phyloP scores from a whole-genome alignment of 345 rosid genomes.

The Heritiera littoralis region DNA sequence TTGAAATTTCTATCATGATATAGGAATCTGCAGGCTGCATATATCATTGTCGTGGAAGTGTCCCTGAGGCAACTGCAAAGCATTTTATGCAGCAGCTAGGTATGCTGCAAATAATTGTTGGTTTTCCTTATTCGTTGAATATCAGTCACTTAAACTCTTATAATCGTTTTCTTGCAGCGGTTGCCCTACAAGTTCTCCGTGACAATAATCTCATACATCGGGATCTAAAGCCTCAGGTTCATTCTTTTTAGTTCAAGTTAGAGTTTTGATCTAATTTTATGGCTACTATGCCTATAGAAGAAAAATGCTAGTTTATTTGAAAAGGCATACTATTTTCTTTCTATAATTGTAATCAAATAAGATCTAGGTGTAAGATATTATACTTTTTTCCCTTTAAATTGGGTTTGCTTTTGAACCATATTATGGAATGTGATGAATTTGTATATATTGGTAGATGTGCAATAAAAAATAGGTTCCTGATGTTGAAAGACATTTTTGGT shows the following conservation, averaged over 20 bases:
- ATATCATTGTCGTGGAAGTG: too few species aligned
- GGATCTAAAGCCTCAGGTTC: slow-evolving; percentile 95
- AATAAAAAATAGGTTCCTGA: neutral
- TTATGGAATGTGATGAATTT: slow-evolving; percentile 11
- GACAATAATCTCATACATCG: slow-evolving; percentile 92
- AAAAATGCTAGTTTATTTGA: neutral
- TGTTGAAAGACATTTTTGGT: slow-evolving; percentile 11
- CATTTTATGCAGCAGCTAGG: too few species aligned
- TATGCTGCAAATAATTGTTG: too few species aligned
- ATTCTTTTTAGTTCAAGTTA: slow-evolving; percentile 19
- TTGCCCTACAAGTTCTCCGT: slow-evolving; percentile 66
- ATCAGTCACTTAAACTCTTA: too few species aligned
- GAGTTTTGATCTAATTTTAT: slow-evolving; percentile 1
- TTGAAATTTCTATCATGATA: too few species aligned
- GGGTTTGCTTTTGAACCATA: slow-evolving; percentile 1
- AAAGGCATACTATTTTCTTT: neutral
- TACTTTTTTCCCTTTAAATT: too few species aligned
- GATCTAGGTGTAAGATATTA: too few species aligned
- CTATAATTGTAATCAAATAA: neutral
- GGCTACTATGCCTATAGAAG: neutral
- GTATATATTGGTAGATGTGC: neutral
- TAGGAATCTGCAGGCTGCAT: too few species aligned
- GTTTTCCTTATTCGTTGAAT: too few species aligned
- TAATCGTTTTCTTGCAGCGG: too few species aligned
- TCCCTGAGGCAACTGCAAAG: too few species aligned